Evolutionary conservation across 139 green algal species (phyloP).

Genomic region (Coelastrella sp.): DNA sequence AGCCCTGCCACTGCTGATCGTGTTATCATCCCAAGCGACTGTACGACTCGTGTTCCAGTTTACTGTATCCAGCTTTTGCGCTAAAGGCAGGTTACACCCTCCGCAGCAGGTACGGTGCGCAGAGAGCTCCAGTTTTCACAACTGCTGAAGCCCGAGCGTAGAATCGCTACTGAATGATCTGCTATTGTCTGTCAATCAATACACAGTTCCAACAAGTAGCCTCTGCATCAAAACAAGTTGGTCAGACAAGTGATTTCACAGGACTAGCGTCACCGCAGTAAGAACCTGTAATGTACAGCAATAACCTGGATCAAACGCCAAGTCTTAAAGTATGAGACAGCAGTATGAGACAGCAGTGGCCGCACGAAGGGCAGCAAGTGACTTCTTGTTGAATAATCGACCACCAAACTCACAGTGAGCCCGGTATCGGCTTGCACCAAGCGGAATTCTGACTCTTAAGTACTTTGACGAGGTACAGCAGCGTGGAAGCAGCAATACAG

Average conservation of each 20-base stretch:
- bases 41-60: not conserved
- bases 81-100: not conserved
- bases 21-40: not conserved
- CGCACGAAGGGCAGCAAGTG: no score
- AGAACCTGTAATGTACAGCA: no score
- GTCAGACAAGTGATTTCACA: not conserved
- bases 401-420: no score
- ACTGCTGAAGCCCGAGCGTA: not conserved
- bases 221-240: not conserved
- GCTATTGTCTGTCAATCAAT: not conserved
- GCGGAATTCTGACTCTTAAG: no score
- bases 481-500: no score
- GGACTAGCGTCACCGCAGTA: no score
- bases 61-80: not conserved
- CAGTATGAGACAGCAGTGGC: no score
- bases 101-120: not conserved
- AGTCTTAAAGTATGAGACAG: no score
- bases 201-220: not conserved
- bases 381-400: no score
- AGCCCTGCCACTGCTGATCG: not conserved
- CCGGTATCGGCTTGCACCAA: no score
- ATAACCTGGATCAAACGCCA: no score
- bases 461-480: no score
- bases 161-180: not conserved
- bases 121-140: not conserved